A percentile compares a stretch with the other conserved stretches of the same genome.
Evolutionary conservation across 805 yeast genomes (phyloP).

Genomic region (Candida montana): DNA sequence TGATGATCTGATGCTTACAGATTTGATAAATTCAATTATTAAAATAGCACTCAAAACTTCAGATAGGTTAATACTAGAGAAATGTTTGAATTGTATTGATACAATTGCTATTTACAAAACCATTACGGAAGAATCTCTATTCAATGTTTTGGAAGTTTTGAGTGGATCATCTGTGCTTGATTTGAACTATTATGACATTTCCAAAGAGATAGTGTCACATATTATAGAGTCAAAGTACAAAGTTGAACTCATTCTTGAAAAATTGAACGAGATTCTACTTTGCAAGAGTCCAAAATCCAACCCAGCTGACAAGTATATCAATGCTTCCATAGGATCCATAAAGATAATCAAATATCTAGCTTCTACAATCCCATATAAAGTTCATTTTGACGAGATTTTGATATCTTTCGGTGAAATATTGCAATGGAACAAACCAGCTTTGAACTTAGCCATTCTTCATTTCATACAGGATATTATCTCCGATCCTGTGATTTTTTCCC

Average conservation of each 20-base stretch:
- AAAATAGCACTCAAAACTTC: slow-evolving; percentile 37
- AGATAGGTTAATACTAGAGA: slow-evolving; percentile 30
- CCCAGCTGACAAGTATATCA: slow-evolving; percentile 20
- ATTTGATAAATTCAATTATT: slow-evolving; percentile 31
- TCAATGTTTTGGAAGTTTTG: slow-evolving; percentile 36
- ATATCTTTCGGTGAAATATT: slow-evolving; percentile 29
- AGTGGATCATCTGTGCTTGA: slow-evolving; percentile 39
- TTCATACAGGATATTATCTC: slow-evolving; percentile 36
- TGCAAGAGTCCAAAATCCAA: slow-evolving; percentile 9
- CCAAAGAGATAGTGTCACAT: slow-evolving; percentile 35
- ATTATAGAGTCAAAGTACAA: slow-evolving; percentile 22
- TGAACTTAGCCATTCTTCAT: slow-evolving; percentile 37
- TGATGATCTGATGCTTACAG: slow-evolving; percentile 29
- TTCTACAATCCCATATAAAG: slow-evolving; percentile 22
- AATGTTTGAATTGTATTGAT: slow-evolving; percentile 37
- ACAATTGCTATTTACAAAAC: slow-evolving; percentile 40
- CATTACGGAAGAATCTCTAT: slow-evolving; percentile 37
- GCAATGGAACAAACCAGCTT: slow-evolving; percentile 30
- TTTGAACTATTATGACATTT: slow-evolving; percentile 29
- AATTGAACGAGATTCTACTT: slow-evolving; percentile 15
- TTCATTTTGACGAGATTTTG: slow-evolving; percentile 28
- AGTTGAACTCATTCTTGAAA: slow-evolving; percentile 11
- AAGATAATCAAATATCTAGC: slow-evolving; percentile 31
- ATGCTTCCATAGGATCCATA: slow-evolving; percentile 36
- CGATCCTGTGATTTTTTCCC: slow-evolving; percentile 22